These are phyloP conservation scores for Saccharum hybrid DNA, from an alignment of 202 grass and related monocot species.

Conservation along the genomic window DNA sequence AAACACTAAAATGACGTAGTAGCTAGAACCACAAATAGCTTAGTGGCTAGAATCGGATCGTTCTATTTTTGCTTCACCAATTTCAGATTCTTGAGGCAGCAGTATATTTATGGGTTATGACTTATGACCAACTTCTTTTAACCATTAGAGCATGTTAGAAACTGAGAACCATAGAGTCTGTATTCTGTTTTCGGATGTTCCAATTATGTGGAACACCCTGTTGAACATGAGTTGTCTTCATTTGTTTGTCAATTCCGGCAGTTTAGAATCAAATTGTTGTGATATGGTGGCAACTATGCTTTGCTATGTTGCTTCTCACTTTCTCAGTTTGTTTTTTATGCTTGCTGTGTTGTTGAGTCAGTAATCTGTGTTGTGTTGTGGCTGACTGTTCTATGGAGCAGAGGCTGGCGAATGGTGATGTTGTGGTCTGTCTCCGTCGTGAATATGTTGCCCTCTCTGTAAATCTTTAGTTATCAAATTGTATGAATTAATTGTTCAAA, in stretches of 20 bases:
- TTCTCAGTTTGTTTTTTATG: background rate
- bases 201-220: background rate
- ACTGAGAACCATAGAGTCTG: conserved; percentile 5
- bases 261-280: conserved; percentile 14
- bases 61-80: conserved; percentile 6
- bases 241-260: background rate
- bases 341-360: background rate
- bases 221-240: conserved; percentile 2
- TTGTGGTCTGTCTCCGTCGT: background rate
- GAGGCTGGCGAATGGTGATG: background rate
- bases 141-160: conserved; percentile 14
- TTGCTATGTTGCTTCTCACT: background rate
- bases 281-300: background rate
- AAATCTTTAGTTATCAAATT: conserved; percentile 3
- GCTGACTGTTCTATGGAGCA: background rate
- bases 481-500: conserved; percentile 36
- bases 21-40: background rate
- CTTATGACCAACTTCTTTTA: conserved; percentile 6
- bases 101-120: background rate
- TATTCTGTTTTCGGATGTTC: background rate
- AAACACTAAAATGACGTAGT: background rate
- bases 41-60: background rate
- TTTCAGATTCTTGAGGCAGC: background rate
- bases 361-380: background rate
- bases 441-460: background rate